Evolutionary conservation across 345 rosid genomes (phyloP).

Genomic region (Eucalyptus regnans): DNA sequence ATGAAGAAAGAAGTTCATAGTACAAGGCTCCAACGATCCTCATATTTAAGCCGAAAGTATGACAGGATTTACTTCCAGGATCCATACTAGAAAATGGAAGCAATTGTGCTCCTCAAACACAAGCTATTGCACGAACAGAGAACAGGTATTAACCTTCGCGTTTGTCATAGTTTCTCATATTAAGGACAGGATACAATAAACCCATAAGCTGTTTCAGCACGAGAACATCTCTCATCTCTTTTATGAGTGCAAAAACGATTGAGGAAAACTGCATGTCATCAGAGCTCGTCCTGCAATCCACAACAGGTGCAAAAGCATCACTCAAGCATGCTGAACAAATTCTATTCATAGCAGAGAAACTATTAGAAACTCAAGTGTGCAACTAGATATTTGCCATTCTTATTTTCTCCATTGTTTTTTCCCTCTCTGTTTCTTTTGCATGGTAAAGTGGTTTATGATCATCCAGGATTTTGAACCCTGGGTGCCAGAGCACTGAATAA

Average conservation of each 20-base stretch:
- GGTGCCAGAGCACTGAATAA: neutral
- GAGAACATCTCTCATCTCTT: neutral
- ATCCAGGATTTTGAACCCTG: neutral
- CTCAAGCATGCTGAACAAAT: neutral
- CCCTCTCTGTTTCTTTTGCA: neutral
- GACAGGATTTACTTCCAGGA: neutral
- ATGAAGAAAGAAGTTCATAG: neutral
- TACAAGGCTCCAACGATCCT: neutral
- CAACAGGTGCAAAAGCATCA: neutral
- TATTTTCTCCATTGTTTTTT: neutral
- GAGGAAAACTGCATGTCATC: neutral
- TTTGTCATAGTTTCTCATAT: neutral
- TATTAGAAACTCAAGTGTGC: neutral
- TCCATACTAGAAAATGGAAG: neutral
- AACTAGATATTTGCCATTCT: neutral
- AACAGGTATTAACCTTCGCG: neutral
- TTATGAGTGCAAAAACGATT: neutral
- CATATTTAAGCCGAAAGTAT: neutral
- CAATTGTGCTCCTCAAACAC: neutral
- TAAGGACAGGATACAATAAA: neutral
- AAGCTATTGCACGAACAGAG: neutral
- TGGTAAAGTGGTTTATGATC: neutral
- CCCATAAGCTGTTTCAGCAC: neutral
- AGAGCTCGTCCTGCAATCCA: conserved; percentile 39
- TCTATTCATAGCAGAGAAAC: neutral